Conservation (phyloP, 2,329 filamentous ascomycete species). For the Chaetomiaceae sp. region DNA sequence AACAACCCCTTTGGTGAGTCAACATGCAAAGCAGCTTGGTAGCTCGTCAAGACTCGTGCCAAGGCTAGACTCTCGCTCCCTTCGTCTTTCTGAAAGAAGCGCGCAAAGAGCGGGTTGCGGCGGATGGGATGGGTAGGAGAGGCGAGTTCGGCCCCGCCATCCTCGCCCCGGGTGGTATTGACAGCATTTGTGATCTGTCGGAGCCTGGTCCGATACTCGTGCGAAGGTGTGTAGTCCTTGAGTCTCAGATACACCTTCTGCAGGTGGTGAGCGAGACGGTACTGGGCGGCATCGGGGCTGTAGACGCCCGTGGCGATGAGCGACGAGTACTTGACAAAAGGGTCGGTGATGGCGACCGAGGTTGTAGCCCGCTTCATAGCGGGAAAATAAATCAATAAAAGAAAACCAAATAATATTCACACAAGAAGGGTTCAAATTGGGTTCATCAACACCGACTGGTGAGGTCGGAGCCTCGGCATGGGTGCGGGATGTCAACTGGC, state of each 20-base stretch:
- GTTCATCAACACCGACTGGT: no score
- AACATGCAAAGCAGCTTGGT: constrained; percentile 67
- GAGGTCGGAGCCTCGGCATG: no score
- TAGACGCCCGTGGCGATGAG: constrained; percentile 64
- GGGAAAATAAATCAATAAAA: no score
- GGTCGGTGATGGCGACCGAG: constrained; percentile 62
- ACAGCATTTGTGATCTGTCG: constrained; percentile 53
- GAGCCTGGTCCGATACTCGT: constrained; percentile 64
- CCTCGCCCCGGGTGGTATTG: constrained; percentile 33
- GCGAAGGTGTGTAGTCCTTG: constrained; percentile 71
- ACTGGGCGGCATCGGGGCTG: constrained; percentile 65
- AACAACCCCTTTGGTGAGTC: constrained; percentile 71
- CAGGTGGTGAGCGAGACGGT: constrained; percentile 69
- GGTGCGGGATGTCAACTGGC: no score
- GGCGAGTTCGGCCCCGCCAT: constrained; percentile 40
- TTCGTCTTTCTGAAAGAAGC: constrained; percentile 54
- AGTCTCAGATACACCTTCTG: constrained; percentile 71
- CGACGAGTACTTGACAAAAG: constrained; percentile 70
- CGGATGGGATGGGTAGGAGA: constrained; percentile 52
- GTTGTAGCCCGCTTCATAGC: constrained; percentile 37
- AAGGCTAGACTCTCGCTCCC: constrained; percentile 59
- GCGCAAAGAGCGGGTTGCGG: constrained; percentile 54
- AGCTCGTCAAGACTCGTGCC: constrained; percentile 62
- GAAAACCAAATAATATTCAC: no score
- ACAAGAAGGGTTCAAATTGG: no score